phyloP scores from a whole-genome alignment of 495 filamentous ascomycete species.

The Xanthoparmelia taractica region DNA sequence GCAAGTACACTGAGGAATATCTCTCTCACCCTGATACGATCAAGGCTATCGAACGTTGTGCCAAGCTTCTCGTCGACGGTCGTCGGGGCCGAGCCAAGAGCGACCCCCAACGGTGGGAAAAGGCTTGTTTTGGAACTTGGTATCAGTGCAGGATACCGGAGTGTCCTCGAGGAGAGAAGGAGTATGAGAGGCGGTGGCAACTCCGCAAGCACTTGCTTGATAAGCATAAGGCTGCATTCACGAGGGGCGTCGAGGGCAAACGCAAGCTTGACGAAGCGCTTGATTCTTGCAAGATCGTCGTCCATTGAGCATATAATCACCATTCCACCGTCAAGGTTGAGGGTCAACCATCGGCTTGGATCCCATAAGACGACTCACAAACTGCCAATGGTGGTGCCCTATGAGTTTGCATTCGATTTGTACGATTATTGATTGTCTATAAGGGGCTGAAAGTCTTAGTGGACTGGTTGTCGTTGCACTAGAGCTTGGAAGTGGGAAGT shows the following conservation, averaged over 20 bases:
- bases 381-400: neutral
- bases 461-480: too few relatives aligned
- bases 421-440: too few relatives aligned
- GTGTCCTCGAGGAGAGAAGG: slow-evolving; percentile 21
- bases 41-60: slow-evolving; percentile 1
- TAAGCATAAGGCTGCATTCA: slow-evolving; percentile 10
- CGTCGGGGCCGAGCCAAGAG: slow-evolving; percentile 16
- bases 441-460: too few relatives aligned
- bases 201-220: slow-evolving; percentile 19
- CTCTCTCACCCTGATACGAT: neutral
- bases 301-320: slow-evolving; percentile 10
- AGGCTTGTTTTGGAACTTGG: slow-evolving; percentile 22
- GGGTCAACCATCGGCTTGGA: neutral
- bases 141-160: slow-evolving; percentile 17
- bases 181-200: slow-evolving; percentile 9
- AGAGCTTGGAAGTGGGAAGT: too few relatives aligned
- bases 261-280: slow-evolving; percentile 5
- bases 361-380: neutral
- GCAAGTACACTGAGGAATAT: slow-evolving; percentile 8
- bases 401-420: too few relatives aligned
- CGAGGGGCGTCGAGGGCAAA: neutral
- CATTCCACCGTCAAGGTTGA: neutral
- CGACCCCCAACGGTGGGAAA: slow-evolving; percentile 18
- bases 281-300: slow-evolving; percentile 15
- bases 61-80: slow-evolving; percentile 10